Evolutionary conservation across 2,329 filamentous ascomycete species (phyloP).

Genomic region (Fusarium sp.): DNA sequence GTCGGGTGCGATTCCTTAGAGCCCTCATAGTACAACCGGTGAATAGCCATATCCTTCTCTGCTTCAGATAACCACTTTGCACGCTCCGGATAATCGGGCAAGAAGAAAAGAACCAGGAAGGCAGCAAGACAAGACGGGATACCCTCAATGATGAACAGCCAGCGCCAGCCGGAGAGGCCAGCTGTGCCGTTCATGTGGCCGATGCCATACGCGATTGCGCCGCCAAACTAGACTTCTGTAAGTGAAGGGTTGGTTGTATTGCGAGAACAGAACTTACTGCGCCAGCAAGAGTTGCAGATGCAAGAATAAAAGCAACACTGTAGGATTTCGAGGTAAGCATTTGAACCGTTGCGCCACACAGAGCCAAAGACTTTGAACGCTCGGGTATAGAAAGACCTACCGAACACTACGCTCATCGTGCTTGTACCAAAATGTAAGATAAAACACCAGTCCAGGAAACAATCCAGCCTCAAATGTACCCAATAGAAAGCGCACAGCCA

Average conservation of each 20-base stretch:
- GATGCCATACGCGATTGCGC: slow-evolving; percentile 78
- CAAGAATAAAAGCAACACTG: slow-evolving; percentile 77
- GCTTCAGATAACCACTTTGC: slow-evolving; percentile 71
- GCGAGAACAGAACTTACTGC: slow-evolving; percentile 57
- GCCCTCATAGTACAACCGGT: slow-evolving; percentile 61
- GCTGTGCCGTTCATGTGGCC: slow-evolving; percentile 75
- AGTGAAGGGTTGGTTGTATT: not conserved
- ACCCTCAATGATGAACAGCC: slow-evolving; percentile 74
- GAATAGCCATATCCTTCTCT: slow-evolving; percentile 69
- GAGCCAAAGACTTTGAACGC: slow-evolving; percentile 2
- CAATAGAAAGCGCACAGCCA: slow-evolving; percentile 75
- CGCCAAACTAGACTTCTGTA: slow-evolving; percentile 65
- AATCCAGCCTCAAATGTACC: slow-evolving; percentile 79
- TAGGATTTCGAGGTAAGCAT: slow-evolving; percentile 23
- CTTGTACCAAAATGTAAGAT: slow-evolving; percentile 81
- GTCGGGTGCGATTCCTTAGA: slow-evolving; percentile 70
- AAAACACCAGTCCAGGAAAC: slow-evolving; percentile 71
- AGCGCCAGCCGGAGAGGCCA: slow-evolving; percentile 77
- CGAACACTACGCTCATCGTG: slow-evolving; percentile 76
- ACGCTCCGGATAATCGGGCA: slow-evolving; percentile 76
- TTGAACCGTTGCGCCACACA: slow-evolving; percentile 5
- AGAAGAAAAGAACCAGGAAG: slow-evolving; percentile 72
- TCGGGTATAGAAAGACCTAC: slow-evolving; percentile 37
- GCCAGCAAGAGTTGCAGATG: slow-evolving; percentile 76
- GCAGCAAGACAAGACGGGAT: slow-evolving; percentile 74